Evolutionary conservation across 2,329 filamentous ascomycete species (phyloP).

Genomic region (Colletotrichum paranaense): DNA sequence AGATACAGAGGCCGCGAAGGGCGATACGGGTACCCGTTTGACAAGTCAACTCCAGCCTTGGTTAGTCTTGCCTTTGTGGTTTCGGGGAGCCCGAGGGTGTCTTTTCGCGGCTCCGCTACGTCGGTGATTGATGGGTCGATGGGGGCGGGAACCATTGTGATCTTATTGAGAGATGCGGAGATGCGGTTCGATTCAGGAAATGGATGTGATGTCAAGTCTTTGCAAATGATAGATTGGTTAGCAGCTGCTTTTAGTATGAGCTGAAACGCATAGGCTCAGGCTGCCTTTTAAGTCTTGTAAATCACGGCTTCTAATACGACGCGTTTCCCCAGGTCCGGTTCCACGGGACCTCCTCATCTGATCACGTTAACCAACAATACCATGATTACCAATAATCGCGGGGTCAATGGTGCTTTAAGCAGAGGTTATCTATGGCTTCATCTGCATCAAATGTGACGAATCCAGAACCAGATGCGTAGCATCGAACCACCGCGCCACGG

Average conservation of each 20-base stretch:
- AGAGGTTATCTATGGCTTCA: conserved; percentile 12
- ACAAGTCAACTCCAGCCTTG: conserved; percentile 77
- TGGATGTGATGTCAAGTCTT: not conserved
- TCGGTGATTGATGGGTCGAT: conserved; percentile 74
- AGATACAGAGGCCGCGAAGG: conserved; percentile 75
- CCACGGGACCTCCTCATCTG: not conserved
- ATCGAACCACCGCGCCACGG: conserved; percentile 13
- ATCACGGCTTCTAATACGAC: not conserved
- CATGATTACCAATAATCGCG: conserved; percentile 33
- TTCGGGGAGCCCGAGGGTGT: conserved; percentile 71
- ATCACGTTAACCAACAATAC: not conserved
- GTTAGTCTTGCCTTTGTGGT: conserved; percentile 68
- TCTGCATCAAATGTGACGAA: conserved; percentile 27
- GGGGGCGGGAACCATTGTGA: conserved; percentile 63
- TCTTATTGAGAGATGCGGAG: not conserved
- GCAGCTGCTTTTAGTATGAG: rapidly evolving
- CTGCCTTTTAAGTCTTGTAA: not conserved
- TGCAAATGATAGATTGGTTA: not conserved
- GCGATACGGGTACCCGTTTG: conserved; percentile 77
- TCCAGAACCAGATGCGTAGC: not conserved
- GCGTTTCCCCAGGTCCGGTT: not conserved
- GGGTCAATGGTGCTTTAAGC: not conserved
- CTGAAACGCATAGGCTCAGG: rapidly evolving
- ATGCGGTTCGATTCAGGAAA: not conserved
- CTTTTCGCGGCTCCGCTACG: conserved; percentile 70